A percentile compares a stretch with the other conserved stretches of the same genome.
These are phyloP conservation scores for Paraconiothyrium brasiliense DNA, from an alignment of 2,329 filamentous ascomycete genomes.

Conservation along the genomic window DNA sequence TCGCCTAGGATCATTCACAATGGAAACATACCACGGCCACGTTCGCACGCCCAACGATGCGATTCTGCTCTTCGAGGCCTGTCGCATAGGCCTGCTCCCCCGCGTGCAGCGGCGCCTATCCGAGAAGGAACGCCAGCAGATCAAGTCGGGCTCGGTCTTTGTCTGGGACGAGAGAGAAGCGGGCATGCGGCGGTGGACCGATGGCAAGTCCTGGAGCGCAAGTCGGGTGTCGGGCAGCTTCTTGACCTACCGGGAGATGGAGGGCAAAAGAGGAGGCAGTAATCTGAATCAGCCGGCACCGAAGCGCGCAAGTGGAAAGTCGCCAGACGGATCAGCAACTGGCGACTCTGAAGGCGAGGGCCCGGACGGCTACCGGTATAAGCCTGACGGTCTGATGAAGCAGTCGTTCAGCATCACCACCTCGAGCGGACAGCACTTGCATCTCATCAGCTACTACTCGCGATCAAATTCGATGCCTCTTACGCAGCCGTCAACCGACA, in stretches of 20 bases:
- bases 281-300: constrained; percentile 62
- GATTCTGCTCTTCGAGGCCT: constrained; percentile 98
- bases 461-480: constrained; percentile 80
- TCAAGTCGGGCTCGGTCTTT: constrained; percentile 95
- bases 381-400: constrained; percentile 98
- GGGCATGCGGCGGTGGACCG: constrained; percentile 97
- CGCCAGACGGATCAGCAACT: constrained; percentile 80
- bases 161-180: constrained; percentile 99
- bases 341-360: constrained; percentile 84
- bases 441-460: constrained; percentile 97
- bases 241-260: constrained; percentile 97
- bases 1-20: constrained; percentile 49
- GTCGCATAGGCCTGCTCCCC: constrained; percentile 85
- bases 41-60: constrained; percentile 96
- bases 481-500: constrained; percentile 82
- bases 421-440: constrained; percentile 86
- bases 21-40: constrained; percentile 97
- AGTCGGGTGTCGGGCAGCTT: constrained; percentile 98
- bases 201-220: constrained; percentile 98
- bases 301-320: constrained; percentile 68
- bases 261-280: constrained; percentile 89
- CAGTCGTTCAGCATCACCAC: constrained; percentile 99
- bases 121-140: constrained; percentile 96
- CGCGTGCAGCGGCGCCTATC: constrained; percentile 92
- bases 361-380: constrained; percentile 54